Conservation (phyloP, 2,329 filamentous ascomycete species). For the Arthrobotrys iridis region DNA sequence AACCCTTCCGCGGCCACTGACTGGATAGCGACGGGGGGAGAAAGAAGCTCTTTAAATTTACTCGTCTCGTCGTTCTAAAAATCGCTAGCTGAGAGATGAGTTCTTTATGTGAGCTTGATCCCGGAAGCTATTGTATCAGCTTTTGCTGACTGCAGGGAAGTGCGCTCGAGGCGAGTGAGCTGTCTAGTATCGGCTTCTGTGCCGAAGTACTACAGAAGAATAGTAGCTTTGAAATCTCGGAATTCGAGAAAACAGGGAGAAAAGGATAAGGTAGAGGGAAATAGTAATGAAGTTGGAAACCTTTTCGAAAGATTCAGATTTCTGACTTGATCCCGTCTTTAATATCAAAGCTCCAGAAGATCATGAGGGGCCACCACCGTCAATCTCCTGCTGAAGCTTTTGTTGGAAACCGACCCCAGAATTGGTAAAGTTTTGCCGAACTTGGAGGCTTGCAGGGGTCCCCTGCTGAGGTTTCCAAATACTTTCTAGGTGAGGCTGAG, state of each 20-base stretch:
- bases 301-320: neutral
- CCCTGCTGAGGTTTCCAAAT: slow-evolving; percentile 53
- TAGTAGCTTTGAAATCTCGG: too few species aligned
- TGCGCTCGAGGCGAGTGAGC: neutral
- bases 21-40: neutral
- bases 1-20: neutral
- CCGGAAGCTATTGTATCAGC: slow-evolving; percentile 27
- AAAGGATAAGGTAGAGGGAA: neutral
- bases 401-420: slow-evolving; percentile 20
- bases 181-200: neutral
- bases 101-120: slow-evolving; percentile 25
- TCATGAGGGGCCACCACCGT: slow-evolving; percentile 6
- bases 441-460: slow-evolving; percentile 28
- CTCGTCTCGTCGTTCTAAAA: neutral
- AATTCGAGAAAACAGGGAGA: neutral
- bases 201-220: neutral
- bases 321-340: slow-evolving; percentile 12
- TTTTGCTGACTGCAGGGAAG: slow-evolving; percentile 40
- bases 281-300: slow-evolving; percentile 17
- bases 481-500: slow-evolving; percentile 52
- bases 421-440: slow-evolving; percentile 53
- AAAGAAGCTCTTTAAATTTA: slow-evolving; percentile 2
- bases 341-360: slow-evolving; percentile 14
- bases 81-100: neutral
- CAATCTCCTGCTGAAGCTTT: slow-evolving; percentile 5